These are phyloP conservation scores for Mrakiaceae sp. DNA, from an alignment of 1,284 basidiomycete species.

Conservation along the genomic window DNA sequence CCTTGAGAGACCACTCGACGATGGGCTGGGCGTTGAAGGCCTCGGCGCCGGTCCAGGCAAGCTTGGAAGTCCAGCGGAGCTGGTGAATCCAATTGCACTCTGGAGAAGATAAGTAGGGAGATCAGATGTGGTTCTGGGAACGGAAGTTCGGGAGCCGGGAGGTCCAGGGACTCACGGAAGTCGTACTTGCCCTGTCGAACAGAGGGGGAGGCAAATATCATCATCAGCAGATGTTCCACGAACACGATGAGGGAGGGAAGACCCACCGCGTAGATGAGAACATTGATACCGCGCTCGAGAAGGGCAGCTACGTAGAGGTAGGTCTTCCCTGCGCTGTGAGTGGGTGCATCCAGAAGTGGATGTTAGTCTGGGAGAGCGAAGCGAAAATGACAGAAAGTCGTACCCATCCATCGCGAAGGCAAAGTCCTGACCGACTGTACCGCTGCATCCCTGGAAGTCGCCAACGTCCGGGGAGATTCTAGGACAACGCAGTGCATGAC, in stretches of 20 bases:
- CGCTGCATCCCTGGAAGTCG: conserved; percentile 23
- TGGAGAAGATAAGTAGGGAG: neutral
- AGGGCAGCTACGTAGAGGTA: conserved; percentile 49
- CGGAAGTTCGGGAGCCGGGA: too few species aligned
- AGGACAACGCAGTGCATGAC: too few species aligned
- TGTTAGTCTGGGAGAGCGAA: too few species aligned
- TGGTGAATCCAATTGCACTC: neutral
- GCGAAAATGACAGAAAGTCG: neutral
- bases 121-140: too few species aligned
- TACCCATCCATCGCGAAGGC: neutral
- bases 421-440: conserved; percentile 29
- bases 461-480: conserved; percentile 29
- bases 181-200: conserved; percentile 3
- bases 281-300: conserved; percentile 57
- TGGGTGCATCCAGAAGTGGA: too few species aligned
- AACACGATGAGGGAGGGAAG: neutral
- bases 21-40: conserved; percentile 36
- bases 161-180: neutral
- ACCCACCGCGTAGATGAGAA: conserved; percentile 59
- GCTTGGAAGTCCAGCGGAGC: conserved; percentile 44
- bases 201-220: neutral
- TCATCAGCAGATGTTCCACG: neutral
- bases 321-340: neutral
- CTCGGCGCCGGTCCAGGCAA: conserved; percentile 53
- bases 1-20: conserved; percentile 18